phyloP scores from a whole-genome alignment of 2,329 filamentous ascomycete genomes.

The Dactylellina parvicollis region DNA sequence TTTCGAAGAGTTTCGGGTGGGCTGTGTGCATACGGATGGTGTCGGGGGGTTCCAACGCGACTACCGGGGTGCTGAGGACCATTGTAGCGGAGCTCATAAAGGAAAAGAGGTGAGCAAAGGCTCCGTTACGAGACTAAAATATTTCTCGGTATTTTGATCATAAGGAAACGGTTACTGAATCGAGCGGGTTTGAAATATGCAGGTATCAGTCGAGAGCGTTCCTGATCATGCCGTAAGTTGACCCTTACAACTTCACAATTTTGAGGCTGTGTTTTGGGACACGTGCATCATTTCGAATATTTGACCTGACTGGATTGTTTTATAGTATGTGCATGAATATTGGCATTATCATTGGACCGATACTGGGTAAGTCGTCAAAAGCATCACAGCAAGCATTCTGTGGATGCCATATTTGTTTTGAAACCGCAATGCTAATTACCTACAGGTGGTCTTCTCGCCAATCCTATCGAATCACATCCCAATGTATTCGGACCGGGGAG shows the following conservation, averaged over 20 bases:
- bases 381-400: neutral
- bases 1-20: constrained; percentile 70
- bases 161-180: neutral
- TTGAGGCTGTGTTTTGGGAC: constrained; percentile 31
- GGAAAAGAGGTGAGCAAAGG: constrained; percentile 71
- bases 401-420: constrained; percentile 61
- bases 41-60: constrained; percentile 76
- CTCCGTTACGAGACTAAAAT: constrained; percentile 40
- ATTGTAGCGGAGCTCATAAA: constrained; percentile 77
- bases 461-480: constrained; percentile 62
- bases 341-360: constrained; percentile 70
- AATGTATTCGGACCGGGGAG: constrained; percentile 63
- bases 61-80: constrained; percentile 77
- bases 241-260: neutral
- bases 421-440: constrained; percentile 59
- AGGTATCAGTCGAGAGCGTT: constrained; percentile 61
- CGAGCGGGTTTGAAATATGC: neutral
- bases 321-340: constrained; percentile 73
- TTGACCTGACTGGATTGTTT: constrained; percentile 64
- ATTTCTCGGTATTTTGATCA: constrained; percentile 16
- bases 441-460: constrained; percentile 63
- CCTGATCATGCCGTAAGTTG: constrained; percentile 61
- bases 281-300: constrained; percentile 64
- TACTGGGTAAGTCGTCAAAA: constrained; percentile 61
- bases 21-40: constrained; percentile 74